Evolutionary conservation across 441 rosid genomes (phyloP), one percentile per base, ranked within the genome.

Genomic region (Flueggea neowawraea): DNA sequence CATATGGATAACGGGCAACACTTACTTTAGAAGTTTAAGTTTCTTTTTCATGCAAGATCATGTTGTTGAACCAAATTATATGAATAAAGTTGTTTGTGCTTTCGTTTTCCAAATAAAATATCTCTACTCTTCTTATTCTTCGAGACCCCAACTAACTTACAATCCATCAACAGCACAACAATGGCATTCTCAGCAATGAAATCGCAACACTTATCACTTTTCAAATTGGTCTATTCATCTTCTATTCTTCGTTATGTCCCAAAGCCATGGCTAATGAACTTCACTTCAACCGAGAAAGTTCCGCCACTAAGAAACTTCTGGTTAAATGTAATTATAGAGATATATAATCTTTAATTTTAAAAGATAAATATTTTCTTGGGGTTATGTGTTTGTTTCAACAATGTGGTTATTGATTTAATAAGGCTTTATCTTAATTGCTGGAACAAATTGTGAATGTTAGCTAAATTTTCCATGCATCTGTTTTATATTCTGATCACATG

Each of bases 251-350:
- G 17, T 61, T 48, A 4, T 63, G 55, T 63, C 70, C 80, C 55
- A 84, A 70, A 74, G 82, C 93, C 81, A 73, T 81, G 63, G 82
- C 88, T 76, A 92, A 90, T 61, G 94, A 90, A 41, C 70, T 92
- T 68, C 70, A 82, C 80, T 90, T 90, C 66, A 92, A 92, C 86
- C 89, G 69, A 61, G 94, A 90, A 65, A 94, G 98, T 52, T 88
- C 88, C 7, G 80, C 86, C 49, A 84, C 91, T 52, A 88, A 74
- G 82, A 92, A 84, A 67, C 94, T 90, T 61, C 84, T 83, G 91
- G 98, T 92, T 52, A 58, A 71, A 54, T 55, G 28, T 22, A 22
- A 22, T 22, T 22, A 22, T 60, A 57, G 16, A 5, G 54, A 43
- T 17, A 4, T 8, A 10, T 0, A 5, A 49, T 50, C 16, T 2